Base-by-base conservation (phyloP, 148 eudicot genomes). In the Fagopyrum tataricum region DNA sequence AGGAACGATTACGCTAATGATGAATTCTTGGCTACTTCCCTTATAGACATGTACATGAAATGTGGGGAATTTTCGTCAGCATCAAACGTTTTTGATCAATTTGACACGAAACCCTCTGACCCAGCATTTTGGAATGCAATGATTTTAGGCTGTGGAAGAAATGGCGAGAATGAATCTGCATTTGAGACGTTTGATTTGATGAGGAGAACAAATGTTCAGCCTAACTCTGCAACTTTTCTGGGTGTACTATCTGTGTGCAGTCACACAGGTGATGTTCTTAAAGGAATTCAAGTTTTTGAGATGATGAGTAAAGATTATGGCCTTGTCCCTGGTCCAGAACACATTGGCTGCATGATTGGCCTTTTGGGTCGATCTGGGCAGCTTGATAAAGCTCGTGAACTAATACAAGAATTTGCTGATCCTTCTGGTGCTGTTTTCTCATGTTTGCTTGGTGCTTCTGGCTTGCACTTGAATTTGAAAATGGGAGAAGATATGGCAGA, bases 1-100 rank as follows among this genome's bases (percentile, higher is more conserved):
- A 83, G 89, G 77, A 81, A 61, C 52, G 75, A 78, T 48, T 72
- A 82, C 11, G 67, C 18, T 64, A 67, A 62, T 12, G 97, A 91
- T 72, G 92, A 83, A 52, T 89, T 85, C 77, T 59, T 89, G 42
- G 81, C 81, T 62, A 89, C 96, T 40, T 78, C 92, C 58, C 82
- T 93, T 26, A 85, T 93, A 47, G 92, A 91, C 78, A 81, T 87
- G 87, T 91, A 91, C 83, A 89, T 89, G 92, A 93, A 87, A 79
- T 89, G 89, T 69, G 97, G 91, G 69, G 75, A 74, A 53, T 78
- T 87, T 71, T 70, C 71, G 37, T 78, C 47, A 75, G 96, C 98
- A 1, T 78, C 72, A 47, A 84, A 39, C 44, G 62, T 85, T 51
- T 93, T 90, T 47, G 76, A 91, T 74, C 85, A 80, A 76, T 85